A percentile compares a stretch with the other conserved stretches of the same genome.
phyloP scores from a whole-genome alignment of 345 rosid species.

The Syzygium grande region DNA sequence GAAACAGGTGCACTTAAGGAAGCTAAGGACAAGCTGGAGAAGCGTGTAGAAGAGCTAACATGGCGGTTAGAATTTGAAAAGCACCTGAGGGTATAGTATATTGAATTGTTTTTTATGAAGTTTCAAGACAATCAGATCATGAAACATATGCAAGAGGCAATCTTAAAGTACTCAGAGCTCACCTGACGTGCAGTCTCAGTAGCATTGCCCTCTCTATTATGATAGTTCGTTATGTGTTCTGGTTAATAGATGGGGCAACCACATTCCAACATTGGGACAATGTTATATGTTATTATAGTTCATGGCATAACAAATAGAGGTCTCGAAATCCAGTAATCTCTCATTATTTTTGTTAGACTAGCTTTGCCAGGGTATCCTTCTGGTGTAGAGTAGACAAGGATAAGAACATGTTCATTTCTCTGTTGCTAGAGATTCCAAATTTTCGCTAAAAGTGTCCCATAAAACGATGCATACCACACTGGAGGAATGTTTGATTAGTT shows the following conservation, averaged over 20 bases:
- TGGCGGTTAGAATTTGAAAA: conserved; percentile 97
- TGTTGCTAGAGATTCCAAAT: neutral
- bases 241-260: neutral
- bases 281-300: neutral
- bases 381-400: neutral
- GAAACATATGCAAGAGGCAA: conserved; percentile 23
- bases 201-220: neutral
- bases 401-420: neutral
- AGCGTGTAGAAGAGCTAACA: conserved; percentile 92
- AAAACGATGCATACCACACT: neutral
- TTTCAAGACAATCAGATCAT: conserved; percentile 47
- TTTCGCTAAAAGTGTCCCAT: too few relatives aligned
- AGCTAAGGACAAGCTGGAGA: conserved; percentile 98
- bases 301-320: neutral
- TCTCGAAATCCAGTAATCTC: neutral
- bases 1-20: conserved; percentile 98
- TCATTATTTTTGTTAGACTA: neutral
- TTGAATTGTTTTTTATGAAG: conserved; percentile 21
- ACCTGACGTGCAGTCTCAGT: neutral
- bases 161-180: neutral
- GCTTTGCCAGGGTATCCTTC: neutral
- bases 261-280: neutral
- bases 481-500: neutral
- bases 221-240: neutral
- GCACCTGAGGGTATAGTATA: conserved; percentile 67